Conservation (phyloP, 1,284 basidiomycete genomes). For the Boletus nobilissimus region DNA sequence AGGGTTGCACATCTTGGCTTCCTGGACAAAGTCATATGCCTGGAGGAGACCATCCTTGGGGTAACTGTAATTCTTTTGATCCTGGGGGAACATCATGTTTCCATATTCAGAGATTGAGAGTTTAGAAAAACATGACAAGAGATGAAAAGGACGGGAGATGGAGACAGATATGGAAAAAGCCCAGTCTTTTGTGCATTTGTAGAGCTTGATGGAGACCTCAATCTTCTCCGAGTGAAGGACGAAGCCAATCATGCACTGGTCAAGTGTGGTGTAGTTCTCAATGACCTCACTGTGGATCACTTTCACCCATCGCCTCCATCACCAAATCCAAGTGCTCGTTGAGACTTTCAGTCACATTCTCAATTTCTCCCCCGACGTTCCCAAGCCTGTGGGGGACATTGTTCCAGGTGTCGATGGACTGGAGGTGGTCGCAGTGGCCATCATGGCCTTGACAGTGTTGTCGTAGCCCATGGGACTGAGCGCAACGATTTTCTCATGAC, state of each 20-base stretch:
- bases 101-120: background rate
- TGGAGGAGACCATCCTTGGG: background rate
- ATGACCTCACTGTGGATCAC: background rate
- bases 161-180: background rate
- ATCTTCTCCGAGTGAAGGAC: background rate
- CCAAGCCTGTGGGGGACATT: background rate
- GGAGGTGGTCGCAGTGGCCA: background rate
- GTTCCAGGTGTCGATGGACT: background rate
- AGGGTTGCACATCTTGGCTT: background rate
- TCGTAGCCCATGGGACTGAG: conserved; percentile 3
- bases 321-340: background rate
- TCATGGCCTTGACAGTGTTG: background rate
- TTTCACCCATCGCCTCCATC: background rate
- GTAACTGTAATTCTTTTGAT: background rate
- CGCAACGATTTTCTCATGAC: background rate
- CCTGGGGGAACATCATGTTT: background rate
- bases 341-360: background rate
- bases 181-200: background rate
- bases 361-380: background rate
- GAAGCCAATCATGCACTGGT: background rate
- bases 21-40: background rate
- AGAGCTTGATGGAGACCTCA: background rate
- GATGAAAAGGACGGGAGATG: too few species aligned
- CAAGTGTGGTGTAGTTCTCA: background rate
- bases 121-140: background rate